Conservation (phyloP, 441 rosid genomes). For the Manihot esculenta region DNA sequence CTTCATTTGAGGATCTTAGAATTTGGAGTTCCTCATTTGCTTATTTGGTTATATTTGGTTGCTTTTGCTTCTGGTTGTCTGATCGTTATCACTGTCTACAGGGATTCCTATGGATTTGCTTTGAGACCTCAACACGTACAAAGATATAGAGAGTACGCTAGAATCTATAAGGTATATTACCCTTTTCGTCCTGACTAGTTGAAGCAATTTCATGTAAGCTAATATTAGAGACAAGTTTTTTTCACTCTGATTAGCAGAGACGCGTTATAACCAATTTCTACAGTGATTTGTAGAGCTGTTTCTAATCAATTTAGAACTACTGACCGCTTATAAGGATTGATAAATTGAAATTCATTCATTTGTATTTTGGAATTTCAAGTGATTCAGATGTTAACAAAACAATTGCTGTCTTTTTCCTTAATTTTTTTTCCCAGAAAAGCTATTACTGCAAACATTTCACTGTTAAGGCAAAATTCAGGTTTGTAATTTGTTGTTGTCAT, state of each 20-base stretch:
- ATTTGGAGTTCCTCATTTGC: neutral
- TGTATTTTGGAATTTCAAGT: neutral
- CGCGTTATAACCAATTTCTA: neutral
- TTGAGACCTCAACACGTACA: slow-evolving; percentile 97
- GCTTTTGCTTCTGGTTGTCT: neutral
- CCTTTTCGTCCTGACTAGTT: slow-evolving; percentile 1
- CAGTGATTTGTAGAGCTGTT: neutral
- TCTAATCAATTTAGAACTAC: neutral
- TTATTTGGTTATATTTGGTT: neutral
- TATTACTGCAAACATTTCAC: neutral
- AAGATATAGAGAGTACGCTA: slow-evolving; percentile 80
- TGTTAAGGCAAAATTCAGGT: neutral
- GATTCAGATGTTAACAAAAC: neutral
- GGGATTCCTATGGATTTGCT: slow-evolving; percentile 98
- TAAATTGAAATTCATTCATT: neutral
- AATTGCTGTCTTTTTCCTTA: neutral
- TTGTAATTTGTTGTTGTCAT: neutral
- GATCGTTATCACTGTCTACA: slow-evolving; percentile 29
- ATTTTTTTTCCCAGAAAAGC: neutral
- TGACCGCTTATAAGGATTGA: neutral
- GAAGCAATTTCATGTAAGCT: neutral
- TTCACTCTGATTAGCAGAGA: neutral
- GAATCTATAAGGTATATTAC: slow-evolving; percentile 75
- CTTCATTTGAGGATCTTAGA: slow-evolving; percentile 3
- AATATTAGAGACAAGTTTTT: neutral